These are phyloP conservation scores for Coniochaeta pulveracea DNA, from an alignment of 2,329 filamentous ascomycete species.

Conservation along the genomic window DNA sequence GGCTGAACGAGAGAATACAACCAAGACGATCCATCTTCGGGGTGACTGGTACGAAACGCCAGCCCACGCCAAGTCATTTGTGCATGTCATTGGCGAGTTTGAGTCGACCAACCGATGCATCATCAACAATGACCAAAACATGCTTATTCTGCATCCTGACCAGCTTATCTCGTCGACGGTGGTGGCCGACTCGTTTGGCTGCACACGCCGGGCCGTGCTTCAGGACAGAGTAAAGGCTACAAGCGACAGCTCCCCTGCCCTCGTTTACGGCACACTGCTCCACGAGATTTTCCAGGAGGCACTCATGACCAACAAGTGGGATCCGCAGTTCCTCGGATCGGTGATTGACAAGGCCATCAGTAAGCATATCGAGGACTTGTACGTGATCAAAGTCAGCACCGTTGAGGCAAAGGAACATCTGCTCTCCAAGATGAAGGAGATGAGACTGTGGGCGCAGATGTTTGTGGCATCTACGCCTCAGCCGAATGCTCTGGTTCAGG, in stretches of 20 bases:
- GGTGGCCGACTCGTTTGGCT: slow-evolving; percentile 92
- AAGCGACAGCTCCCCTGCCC: slow-evolving; percentile 63
- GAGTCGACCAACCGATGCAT: slow-evolving; percentile 60
- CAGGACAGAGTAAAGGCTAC: slow-evolving; percentile 93
- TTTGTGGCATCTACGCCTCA: slow-evolving; percentile 62
- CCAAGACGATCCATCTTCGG: slow-evolving; percentile 63
- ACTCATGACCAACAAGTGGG: slow-evolving; percentile 74
- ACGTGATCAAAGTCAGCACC: slow-evolving; percentile 70
- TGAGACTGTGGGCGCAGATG: slow-evolving; percentile 71
- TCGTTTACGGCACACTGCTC: slow-evolving; percentile 86
- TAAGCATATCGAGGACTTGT: slow-evolving; percentile 78
- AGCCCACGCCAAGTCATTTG: slow-evolving; percentile 61
- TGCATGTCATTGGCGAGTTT: slow-evolving; percentile 80
- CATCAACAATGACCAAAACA: slow-evolving; percentile 70
- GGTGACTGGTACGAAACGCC: slow-evolving; percentile 81
- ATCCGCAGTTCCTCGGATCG: slow-evolving; percentile 50
- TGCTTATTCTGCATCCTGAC: slow-evolving; percentile 88
- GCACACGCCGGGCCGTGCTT: slow-evolving; percentile 79
- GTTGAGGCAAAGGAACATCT: slow-evolving; percentile 68
- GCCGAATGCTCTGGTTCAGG: slow-evolving; percentile 63
- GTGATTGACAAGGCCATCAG: slow-evolving; percentile 60
- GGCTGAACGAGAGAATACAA: slow-evolving; percentile 57
- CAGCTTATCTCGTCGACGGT: slow-evolving; percentile 92
- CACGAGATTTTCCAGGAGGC: slow-evolving; percentile 95
- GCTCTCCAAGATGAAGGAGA: slow-evolving; percentile 68